Base-by-base conservation (phyloP, 2,329 filamentous ascomycete species). In the Aspergillus sp. region DNA sequence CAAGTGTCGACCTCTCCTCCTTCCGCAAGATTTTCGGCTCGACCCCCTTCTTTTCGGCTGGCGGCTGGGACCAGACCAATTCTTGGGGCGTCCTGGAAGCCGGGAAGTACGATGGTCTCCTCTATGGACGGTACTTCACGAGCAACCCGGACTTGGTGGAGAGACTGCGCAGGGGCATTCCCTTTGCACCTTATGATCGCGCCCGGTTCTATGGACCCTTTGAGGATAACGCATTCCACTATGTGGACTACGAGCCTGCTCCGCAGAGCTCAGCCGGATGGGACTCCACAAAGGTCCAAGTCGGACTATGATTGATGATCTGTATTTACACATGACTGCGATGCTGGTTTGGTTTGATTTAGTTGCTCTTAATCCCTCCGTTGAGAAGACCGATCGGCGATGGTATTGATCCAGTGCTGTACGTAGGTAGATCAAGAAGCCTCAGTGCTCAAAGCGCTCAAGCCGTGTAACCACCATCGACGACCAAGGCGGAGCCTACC, bases 21-120 rank as follows among this genome's bases (percentile, higher is more conserved):
- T 84, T 85, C 66, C 80, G 82, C 19, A 64, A 77, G 10, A 85
- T 86, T 60, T 81, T 85, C 55, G 79, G 78, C 2, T 71, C 75
- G 5, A 83, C 83, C 0, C 84, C 83, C 0, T 84, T 87, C 71
- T 79, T 87, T 62, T 81, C 83, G 0, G 84, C 81, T 0, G 84
- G 84, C 5, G 84, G 84, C 0, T 87, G 81, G 71, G 75, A 82
- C 55, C 77, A 84, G 45, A 75, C 74, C 39, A 86, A 84, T 62
- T 78, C 76, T 0, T 82, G 79, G 75, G 81, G 79, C 1, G 78
- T 82, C 43, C 67, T 85, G 10, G 81, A 83, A 61, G 73, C 79
- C 1, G 78, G 77, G 2, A 76, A 70, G 25, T 82, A 82, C 56
- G 81, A 84, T 62, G 82, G 71, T 8, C 64, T 85, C 25, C 57